Evolutionary conservation across 2,329 filamentous ascomycete genomes (phyloP), one percentile per base, ranked within the genome.

Genomic region (Aspergillus melleus): DNA sequence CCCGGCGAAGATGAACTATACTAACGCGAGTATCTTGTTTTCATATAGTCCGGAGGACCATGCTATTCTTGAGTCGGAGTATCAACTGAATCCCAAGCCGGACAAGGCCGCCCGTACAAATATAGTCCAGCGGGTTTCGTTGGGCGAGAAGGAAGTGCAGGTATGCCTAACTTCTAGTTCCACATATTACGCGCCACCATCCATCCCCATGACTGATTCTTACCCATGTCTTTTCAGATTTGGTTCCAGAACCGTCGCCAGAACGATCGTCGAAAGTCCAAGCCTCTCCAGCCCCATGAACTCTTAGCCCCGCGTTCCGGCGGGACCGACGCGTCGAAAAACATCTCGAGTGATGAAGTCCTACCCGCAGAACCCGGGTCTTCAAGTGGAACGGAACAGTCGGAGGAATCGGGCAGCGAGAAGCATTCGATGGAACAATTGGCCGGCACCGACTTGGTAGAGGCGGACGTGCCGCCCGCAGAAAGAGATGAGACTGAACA

Each of bases 201-300:
- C 36, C 51, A 58, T 58, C 9, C 4, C 44, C 54, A 59, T 64
- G 55, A 58, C 55, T 44, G 42, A 49, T n/a, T 32, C 55, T 58
- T 50, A 62, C 46, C 26, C 24, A 55, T 57, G 14, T 29, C 12
- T 9, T 16, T 57, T 49, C 62, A 97, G 94, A 96, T 97, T 69
- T 98, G 94, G 94, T 97, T 97, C 78, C 94, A 97, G 72, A 97
- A 97, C 72, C 87, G 92, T 71, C 86, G 94, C 66, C 94, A 98
- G 76, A 96, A 96, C 76, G 91, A 96, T 74, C 86, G 94, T 68
- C 87, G 94, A 66, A 96, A 94, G 80, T 92, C 91, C 57, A 89
- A 91, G 67, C 92, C 93, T 51, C 83, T 96, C 42, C 86, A 91
- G 29, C 86, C 89, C 10, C 88, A 92, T 74, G 91, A 95, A 73